phyloP scores from a whole-genome alignment of 352 stramenopile species.

The Plasmopara viticola region DNA sequence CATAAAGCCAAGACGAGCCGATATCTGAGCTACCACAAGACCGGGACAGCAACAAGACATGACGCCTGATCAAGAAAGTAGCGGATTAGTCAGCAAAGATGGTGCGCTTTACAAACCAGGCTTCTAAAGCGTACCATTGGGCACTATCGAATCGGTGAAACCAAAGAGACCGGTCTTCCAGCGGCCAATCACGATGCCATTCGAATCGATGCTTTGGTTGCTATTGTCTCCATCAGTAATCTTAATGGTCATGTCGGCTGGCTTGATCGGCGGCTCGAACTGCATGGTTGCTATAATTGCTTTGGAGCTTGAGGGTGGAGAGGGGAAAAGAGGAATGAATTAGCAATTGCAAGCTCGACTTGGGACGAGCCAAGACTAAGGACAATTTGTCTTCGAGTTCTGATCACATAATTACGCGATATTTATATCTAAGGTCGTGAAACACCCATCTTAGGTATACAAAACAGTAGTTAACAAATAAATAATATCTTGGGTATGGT shows the following conservation, averaged over 20 bases:
- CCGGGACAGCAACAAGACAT: constrained; percentile 66
- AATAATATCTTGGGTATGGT: neutral
- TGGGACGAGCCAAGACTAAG: neutral
- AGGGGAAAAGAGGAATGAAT: constrained; percentile 29
- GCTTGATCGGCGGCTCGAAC: constrained; percentile 50
- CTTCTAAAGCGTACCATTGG: constrained; percentile 42
- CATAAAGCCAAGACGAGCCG: constrained; percentile 51
- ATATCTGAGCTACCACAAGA: constrained; percentile 54
- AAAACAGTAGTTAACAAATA: neutral
- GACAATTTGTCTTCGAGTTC: constrained; percentile 9
- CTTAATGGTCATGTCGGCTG: constrained; percentile 36
- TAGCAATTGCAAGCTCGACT: neutral
- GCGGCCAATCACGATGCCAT: constrained; percentile 61
- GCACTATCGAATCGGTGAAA: constrained; percentile 57
- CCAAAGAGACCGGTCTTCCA: constrained; percentile 73
- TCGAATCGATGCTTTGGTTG: constrained; percentile 48
- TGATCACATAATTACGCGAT: constrained; percentile 5
- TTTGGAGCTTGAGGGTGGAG: constrained; percentile 9
- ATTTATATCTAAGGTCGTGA: constrained; percentile 13
- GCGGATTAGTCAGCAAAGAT: neutral
- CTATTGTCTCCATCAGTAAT: constrained; percentile 28
- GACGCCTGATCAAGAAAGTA: constrained; percentile 25
- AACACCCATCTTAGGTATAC: neutral
- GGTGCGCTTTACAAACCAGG: too few species aligned
- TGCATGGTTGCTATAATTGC: constrained; percentile 32